Evolutionary conservation across 305 asterid species (phyloP).

Genomic region (Solanum hybrid): DNA sequence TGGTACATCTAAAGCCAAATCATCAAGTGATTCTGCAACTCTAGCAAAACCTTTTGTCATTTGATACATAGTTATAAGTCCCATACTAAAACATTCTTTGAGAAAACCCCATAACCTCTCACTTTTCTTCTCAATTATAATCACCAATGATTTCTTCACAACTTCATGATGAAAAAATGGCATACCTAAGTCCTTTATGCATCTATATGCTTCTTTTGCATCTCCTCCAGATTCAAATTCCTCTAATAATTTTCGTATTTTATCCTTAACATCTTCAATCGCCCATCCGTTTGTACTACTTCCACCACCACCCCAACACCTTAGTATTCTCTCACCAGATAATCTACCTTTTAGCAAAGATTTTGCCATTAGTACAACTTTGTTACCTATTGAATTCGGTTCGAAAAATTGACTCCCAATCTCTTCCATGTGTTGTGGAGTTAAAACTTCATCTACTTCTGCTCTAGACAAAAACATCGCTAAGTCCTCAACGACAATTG

Average conservation of each 20-base stretch:
- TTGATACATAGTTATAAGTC: conserved; percentile 68
- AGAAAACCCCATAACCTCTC: conserved; percentile 63
- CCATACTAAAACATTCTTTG: conserved; percentile 53
- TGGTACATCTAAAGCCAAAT: conserved; percentile 80
- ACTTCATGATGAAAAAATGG: conserved; percentile 93
- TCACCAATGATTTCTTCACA: conserved; percentile 60
- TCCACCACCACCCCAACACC: conserved; percentile 97
- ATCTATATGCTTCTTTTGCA: conserved; percentile 64
- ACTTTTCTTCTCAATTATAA: conserved; percentile 63
- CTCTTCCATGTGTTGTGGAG: conserved; percentile 79
- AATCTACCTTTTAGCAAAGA: conserved; percentile 68
- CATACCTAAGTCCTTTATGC: conserved; percentile 90
- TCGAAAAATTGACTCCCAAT: conserved; percentile 50
- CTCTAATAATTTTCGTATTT: conserved; percentile 56
- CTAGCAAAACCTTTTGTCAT: conserved; percentile 70
- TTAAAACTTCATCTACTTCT: conserved; percentile 76
- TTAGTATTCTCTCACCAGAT: conserved; percentile 72
- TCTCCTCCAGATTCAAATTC: conserved; percentile 84
- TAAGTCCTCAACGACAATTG: conserved; percentile 70
- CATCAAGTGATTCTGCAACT: conserved; percentile 68
- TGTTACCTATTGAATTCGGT: conserved; percentile 44
- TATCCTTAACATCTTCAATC: conserved; percentile 78
- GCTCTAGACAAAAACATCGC: conserved; percentile 82
- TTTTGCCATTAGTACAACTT: conserved; percentile 56
- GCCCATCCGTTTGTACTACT: conserved; percentile 56